Percentiles rank a stretch among this genome's conserved stretches.
Conservation (phyloP, 352 stramenopile species). For the Plasmopara muralis region DNA sequence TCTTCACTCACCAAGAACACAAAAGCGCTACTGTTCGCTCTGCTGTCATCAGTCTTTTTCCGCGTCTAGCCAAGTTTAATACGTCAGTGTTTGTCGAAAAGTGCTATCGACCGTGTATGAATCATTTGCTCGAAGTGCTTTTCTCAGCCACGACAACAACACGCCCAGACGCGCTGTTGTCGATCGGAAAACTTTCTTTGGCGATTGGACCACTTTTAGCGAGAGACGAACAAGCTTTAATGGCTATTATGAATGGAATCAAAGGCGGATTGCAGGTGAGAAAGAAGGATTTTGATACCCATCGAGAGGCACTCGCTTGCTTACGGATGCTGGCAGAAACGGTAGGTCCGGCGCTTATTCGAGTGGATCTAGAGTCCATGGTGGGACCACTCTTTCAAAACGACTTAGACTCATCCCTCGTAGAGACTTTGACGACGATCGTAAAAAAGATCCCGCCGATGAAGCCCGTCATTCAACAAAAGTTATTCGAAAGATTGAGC, state of each 20-base stretch:
- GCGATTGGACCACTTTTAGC: conserved; percentile 71
- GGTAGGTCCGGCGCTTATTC: conserved; percentile 61
- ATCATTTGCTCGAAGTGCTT: conserved; percentile 75
- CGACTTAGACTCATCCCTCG: conserved; percentile 68
- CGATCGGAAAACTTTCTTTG: conserved; percentile 77
- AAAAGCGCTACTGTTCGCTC: conserved; percentile 70
- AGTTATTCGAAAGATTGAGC: conserved; percentile 79
- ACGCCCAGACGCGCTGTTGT: conserved; percentile 70
- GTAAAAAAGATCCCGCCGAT: conserved; percentile 78
- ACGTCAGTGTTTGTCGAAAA: conserved; percentile 81
- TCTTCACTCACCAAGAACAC: conserved; percentile 75
- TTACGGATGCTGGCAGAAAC: conserved; percentile 77
- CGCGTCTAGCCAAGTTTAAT: conserved; percentile 84
- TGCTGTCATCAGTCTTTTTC: conserved; percentile 82
- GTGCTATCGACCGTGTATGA: conserved; percentile 78
- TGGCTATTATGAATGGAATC: conserved; percentile 82
- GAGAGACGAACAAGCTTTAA: conserved; percentile 71
- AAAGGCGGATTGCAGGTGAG: conserved; percentile 77
- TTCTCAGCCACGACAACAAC: conserved; percentile 75
- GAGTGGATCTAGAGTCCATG: conserved; percentile 78
- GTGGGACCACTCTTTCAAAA: conserved; percentile 77
- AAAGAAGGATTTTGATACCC: conserved; percentile 79
- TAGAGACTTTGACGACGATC: conserved; percentile 80
- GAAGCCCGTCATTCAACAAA: conserved; percentile 72
- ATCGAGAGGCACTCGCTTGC: conserved; percentile 78